Base-by-base conservation (phyloP, 2,329 filamentous ascomycete species). In the Lachnum nothofagi region DNA sequence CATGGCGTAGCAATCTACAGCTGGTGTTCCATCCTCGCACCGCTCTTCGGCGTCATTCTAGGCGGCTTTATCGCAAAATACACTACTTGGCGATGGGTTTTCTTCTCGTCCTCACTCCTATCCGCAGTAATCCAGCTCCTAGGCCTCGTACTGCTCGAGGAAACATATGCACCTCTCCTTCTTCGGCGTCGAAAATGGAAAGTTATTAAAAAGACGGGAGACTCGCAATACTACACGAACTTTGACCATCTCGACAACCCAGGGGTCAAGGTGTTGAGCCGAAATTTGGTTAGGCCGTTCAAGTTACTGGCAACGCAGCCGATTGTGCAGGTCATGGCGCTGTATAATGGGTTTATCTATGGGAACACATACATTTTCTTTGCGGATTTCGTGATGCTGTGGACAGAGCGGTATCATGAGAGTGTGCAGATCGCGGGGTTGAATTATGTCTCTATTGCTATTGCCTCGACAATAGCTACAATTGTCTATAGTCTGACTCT, bases 11-110 rank as follows among this genome's bases (percentile, higher is more conserved):
- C 73, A 3, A 74, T 83, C 41, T 84, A 83, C 65, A 75, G 71
- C 48, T 69, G 83, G 0, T 77, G 76, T 1, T 81, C 81, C 0
- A 68, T 85, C 0, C 72, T 85, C 0, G 82, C 81, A 0, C 81
- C 82, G 2, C 79, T 80, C n/a, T 9, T 47, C 19, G 71, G 60
- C 49, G 58, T 57, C 2, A 39, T 63, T 2, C 31, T 70, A 9
- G 70, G 70, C 22, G 70, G 69, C 17, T 66, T 63, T 12, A 71
- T 70, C 45, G 70, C 67, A 9, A 65, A 69, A 9, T 48, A 48
- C 9, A 56, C 45, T 51, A 63, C 48, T 54, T 63, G 60, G 60
- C 52, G 51, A 3, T 54, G 48, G 48, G 31, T 46, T 5, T 54
- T 51, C 33, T 54, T 38, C 42, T 23, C 23, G 5, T 33, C 48